phyloP scores from a whole-genome alignment of 768 basidiomycete genomes.

The Phlebiopsis gigantea region DNA sequence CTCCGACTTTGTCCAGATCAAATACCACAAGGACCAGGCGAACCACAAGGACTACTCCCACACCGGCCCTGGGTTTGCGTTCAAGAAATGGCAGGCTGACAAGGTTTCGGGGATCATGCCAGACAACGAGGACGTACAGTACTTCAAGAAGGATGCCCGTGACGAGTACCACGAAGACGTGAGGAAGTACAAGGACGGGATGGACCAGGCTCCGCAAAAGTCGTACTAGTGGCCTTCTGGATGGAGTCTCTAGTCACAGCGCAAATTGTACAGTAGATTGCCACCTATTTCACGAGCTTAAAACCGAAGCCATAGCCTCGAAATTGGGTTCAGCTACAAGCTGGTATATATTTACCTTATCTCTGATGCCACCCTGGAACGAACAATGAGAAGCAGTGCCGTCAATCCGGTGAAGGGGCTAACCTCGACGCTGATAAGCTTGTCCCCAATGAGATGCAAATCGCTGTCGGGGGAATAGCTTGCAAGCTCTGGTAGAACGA shows the following conservation, averaged over 20 bases:
- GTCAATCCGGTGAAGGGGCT: background rate
- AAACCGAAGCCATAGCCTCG: background rate
- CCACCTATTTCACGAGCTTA: too few relatives aligned
- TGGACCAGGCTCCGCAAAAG: constrained; percentile 16
- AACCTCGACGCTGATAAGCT: constrained; percentile 1
- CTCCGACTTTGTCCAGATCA: constrained; percentile 35
- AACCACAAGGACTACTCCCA: constrained; percentile 40
- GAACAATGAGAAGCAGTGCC: background rate
- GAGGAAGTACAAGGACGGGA: constrained; percentile 15
- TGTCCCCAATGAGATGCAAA: background rate
- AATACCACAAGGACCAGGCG: constrained; percentile 36
- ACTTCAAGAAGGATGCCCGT: constrained; percentile 17
- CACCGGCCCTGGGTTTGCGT: constrained; percentile 33
- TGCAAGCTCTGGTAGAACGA: background rate
- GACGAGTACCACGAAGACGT: constrained; percentile 19
- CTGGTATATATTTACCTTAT: background rate
- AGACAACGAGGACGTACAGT: constrained; percentile 21
- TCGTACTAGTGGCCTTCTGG: constrained; percentile 1
- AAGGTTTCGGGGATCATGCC: constrained; percentile 20
- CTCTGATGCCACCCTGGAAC: background rate
- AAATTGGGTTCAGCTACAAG: background rate
- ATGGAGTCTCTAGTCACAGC: background rate
- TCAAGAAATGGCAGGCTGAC: constrained; percentile 37
- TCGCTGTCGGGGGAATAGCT: background rate
- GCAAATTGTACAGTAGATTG: too few relatives aligned